Percentiles rank a stretch among this genome's conserved stretches.
phyloP scores from a whole-genome alignment of 345 rosid species.

The Garcia nutans region DNA sequence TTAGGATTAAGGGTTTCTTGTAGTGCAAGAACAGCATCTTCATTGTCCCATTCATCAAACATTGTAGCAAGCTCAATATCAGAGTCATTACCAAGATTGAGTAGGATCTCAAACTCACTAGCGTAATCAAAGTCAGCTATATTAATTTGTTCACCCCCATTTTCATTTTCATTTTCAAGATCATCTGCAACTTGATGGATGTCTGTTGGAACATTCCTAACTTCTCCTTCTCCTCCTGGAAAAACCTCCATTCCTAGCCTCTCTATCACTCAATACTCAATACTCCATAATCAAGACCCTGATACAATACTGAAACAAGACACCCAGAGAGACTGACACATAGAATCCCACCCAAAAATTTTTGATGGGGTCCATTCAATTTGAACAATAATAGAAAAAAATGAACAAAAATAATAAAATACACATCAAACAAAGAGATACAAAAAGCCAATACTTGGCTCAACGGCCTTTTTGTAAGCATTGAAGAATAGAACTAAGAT shows the following conservation, averaged over 20 bases:
- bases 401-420: background rate
- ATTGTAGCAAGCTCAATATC: background rate
- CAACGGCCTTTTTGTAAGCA: slow-evolving; percentile 15
- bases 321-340: background rate
- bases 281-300: background rate
- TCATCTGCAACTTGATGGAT: background rate
- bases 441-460: slow-evolving; percentile 6
- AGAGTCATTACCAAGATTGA: background rate
- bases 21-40: slow-evolving; percentile 6
- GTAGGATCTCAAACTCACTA: background rate
- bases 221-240: background rate
- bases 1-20: background rate
- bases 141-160: background rate
- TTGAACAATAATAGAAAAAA: too few species aligned
- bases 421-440: background rate
- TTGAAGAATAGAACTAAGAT: background rate
- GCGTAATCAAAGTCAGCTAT: background rate
- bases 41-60: background rate
- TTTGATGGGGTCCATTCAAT: slow-evolving; percentile 1
- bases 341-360: background rate
- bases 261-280: background rate
- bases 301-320: background rate
- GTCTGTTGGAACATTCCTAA: background rate
- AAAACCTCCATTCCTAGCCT: background rate
- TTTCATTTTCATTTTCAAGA: background rate